These are phyloP conservation scores for Pichia paraexigua DNA, from an alignment of 805 yeast species.

Conservation along the genomic window DNA sequence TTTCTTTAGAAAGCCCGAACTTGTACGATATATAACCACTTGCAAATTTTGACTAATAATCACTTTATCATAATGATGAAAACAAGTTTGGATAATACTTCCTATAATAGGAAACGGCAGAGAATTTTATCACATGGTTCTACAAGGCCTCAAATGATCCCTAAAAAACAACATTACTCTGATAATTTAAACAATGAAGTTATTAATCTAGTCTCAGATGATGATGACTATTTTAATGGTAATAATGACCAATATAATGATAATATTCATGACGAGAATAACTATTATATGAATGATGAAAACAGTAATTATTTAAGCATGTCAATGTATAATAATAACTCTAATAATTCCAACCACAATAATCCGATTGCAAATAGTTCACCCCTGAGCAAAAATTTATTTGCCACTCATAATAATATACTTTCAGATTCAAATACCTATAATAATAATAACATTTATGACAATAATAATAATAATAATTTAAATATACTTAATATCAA, in stretches of 20 bases:
- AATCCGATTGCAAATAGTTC: background rate
- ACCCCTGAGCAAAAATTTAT: background rate
- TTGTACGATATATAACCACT: too few relatives aligned
- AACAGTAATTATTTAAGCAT: background rate
- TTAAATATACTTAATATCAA: background rate
- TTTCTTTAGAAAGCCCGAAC: constrained; percentile 3
- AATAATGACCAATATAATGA: constrained; percentile 12
- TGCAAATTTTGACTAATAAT: background rate
- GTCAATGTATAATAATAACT: constrained; percentile 2
- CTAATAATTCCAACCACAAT: background rate
- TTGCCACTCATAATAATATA: background rate
- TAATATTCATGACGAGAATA: background rate
- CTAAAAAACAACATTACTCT: constrained; percentile 9
- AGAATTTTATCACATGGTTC: constrained; percentile 8
- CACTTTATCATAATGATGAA: background rate
- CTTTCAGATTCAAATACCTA: background rate
- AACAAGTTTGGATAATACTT: background rate
- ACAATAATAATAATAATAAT: background rate
- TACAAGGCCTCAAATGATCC: constrained; percentile 8
- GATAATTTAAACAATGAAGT: constrained; percentile 19
- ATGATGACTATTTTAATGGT: constrained; percentile 29
- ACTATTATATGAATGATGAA: background rate
- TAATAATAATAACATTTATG: constrained; percentile 1
- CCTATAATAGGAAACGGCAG: constrained; percentile 8
- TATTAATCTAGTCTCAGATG: constrained; percentile 35